Percentiles rank a stretch among this genome's conserved stretches.
Evolutionary conservation across 495 filamentous ascomycete species (phyloP).

Genomic region (Aspergillus indologenus): DNA sequence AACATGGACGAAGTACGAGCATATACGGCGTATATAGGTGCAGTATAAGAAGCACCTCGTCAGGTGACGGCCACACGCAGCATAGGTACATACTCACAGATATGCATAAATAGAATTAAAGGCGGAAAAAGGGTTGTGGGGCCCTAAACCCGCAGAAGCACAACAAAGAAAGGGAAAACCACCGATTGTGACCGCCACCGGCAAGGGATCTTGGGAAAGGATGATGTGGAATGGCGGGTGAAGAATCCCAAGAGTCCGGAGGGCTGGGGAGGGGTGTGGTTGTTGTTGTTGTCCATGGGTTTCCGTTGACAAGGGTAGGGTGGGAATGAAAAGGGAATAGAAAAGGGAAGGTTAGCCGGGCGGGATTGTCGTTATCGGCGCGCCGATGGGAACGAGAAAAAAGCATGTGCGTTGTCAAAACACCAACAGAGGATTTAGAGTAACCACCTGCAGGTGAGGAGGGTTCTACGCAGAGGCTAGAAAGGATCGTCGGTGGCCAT

Average conservation of each 20-base stretch:
- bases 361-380: background rate
- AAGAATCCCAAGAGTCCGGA: background rate
- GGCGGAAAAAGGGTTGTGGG: background rate
- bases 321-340: background rate
- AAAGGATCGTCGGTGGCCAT: too few relatives aligned
- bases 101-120: background rate
- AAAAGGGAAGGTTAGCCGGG: slow-evolving; percentile 3
- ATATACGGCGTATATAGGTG: background rate
- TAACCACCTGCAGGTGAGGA: too few relatives aligned
- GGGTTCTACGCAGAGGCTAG: too few relatives aligned
- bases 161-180: background rate
- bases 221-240: slow-evolving; percentile 4
- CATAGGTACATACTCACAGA: too few relatives aligned
- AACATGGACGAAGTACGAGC: background rate
- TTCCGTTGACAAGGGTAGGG: background rate
- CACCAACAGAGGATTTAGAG: background rate
- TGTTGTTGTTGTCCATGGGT: background rate
- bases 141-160: background rate
- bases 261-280: background rate
- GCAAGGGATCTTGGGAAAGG: background rate
- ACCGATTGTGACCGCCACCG: background rate
- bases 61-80: background rate
- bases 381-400: background rate
- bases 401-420: background rate
- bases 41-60: background rate